Percentiles rank a stretch among this genome's conserved stretches.
Evolutionary conservation across 1,284 basidiomycete species (phyloP).

Genomic region (Irpex lacteus): DNA sequence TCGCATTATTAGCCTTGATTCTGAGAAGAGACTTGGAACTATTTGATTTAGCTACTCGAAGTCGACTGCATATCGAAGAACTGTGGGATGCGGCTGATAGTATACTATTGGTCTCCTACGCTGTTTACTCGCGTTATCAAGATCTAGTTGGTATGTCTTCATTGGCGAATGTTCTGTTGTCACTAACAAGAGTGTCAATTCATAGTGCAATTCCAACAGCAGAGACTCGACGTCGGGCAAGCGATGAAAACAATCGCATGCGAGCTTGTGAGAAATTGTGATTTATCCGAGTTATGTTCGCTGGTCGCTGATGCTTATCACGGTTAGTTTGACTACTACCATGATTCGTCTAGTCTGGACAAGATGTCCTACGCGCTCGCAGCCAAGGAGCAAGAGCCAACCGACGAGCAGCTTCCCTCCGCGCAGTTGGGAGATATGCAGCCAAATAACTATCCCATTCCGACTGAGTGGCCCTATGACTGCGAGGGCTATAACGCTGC

Average conservation of each 20-base stretch:
- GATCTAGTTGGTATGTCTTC: slow-evolving; percentile 1
- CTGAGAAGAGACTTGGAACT: slow-evolving; percentile 22
- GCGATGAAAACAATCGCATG: slow-evolving; percentile 17
- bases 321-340: slow-evolving; percentile 15
- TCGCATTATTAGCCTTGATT: slow-evolving; percentile 24
- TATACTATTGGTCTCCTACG: slow-evolving; percentile 2
- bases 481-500: background rate
- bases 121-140: slow-evolving; percentile 5
- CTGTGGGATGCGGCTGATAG: slow-evolving; percentile 11
- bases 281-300: background rate
- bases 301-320: background rate
- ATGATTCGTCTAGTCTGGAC: slow-evolving; percentile 10
- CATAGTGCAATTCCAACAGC: slow-evolving; percentile 14
- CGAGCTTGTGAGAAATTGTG: slow-evolving; percentile 13
- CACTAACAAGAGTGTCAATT: background rate
- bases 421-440: background rate
- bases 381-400: slow-evolving; percentile 4
- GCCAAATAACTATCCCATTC: background rate
- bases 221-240: slow-evolving; percentile 7
- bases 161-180: background rate
- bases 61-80: slow-evolving; percentile 16
- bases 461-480: background rate
- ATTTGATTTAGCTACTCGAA: slow-evolving; percentile 17
- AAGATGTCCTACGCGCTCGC: slow-evolving; percentile 4
- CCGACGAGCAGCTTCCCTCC: slow-evolving; percentile 1